Percentiles rank a stretch among this genome's conserved stretches.
phyloP scores from a whole-genome alignment of 1,284 basidiomycete genomes.

The Moesziomyces sp. region DNA sequence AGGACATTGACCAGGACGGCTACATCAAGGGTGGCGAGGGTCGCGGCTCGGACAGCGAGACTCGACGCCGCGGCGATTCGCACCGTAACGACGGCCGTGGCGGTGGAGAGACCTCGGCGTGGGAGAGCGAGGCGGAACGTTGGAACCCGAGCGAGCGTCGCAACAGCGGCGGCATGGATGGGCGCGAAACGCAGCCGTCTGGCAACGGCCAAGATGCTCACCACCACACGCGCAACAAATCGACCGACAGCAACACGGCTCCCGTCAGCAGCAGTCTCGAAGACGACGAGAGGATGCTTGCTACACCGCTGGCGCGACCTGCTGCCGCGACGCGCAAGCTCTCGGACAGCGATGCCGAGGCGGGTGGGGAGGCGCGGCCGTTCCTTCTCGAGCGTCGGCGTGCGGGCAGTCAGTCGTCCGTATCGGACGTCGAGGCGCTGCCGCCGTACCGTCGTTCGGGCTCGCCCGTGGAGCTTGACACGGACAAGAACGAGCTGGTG shows the following conservation, averaged over 20 bases:
- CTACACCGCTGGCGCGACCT: constrained; percentile 43
- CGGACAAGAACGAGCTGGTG: constrained; percentile 30
- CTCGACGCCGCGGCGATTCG: constrained; percentile 26
- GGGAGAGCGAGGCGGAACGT: constrained; percentile 54
- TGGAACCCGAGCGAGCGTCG: constrained; percentile 26
- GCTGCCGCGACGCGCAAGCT: constrained; percentile 4
- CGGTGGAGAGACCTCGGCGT: constrained; percentile 44
- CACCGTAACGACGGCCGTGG: constrained; percentile 24
- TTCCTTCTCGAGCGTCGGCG: constrained; percentile 39
- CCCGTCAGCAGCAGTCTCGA: constrained; percentile 38
- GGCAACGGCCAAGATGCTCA: constrained; percentile 12
- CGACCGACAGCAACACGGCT: constrained; percentile 17
- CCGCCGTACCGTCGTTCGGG: constrained; percentile 17
- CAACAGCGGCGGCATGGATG: constrained; percentile 21
- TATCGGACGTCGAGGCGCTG: constrained; percentile 37
- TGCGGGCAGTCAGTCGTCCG: constrained; percentile 35
- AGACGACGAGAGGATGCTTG: constrained; percentile 44
- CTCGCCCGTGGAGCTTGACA: constrained; percentile 21
- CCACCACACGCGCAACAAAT: constrained; percentile 18
- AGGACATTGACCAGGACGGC: constrained; percentile 63
- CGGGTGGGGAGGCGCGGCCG: constrained; percentile 13
- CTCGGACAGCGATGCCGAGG: constrained; percentile 32
- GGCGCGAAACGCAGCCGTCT: constrained; percentile 3
- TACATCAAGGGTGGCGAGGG: constrained; percentile 65
- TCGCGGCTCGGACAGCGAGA: constrained; percentile 47